Base-by-base conservation (phyloP, 371 early-diverging fungal species). In the Conidiobolus incongruus region DNA sequence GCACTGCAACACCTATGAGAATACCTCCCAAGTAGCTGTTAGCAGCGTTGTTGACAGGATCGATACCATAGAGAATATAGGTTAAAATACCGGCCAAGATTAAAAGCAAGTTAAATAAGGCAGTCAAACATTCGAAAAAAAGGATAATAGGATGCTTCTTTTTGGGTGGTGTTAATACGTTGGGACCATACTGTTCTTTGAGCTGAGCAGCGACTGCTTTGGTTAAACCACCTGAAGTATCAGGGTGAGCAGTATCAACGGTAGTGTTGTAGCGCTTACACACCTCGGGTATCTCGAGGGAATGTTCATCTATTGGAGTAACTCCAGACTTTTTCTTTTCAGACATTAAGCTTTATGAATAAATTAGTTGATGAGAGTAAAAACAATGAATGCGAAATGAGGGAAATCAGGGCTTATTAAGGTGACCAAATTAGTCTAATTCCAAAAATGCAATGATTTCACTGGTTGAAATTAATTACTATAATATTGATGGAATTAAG, bases 11-110 rank as follows among this genome's bases (percentile, higher is more conserved):
- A 43, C 51, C 68, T 42, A 94, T 68, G 0, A 92, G 60, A 50
- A 93, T 85, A 21, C 73, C 77, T 10, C 92, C 93, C 30, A 90
- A 61, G 56, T 91, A 92, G 16, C 73, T 79, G 46, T 75, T 81
- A 22, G 67, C 48, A 48, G 63, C 62, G 61, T 84, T 85, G 31
- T 40, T 55, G 21, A 58, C 47, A 29, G 60, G 67, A 47, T 88
- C 82, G 41, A 89, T 72, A 11, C 50, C 77, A 26, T 74, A 59
- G 38, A 92, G 53, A 30, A 90, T 66, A 46, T 76, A 90, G 49
- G 73, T 62, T 21, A 76, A 63, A 46, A 85, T 49, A 67, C 85
- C 93, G 30, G 85, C 74, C 20, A 81, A 52, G 17, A 90, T 68
- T 49, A 92, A 63, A 55, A 92, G 59, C 38, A 87, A 36, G 55